Conservation (phyloP, 1,284 basidiomycete genomes). For the Hymenochaete sp. region DNA sequence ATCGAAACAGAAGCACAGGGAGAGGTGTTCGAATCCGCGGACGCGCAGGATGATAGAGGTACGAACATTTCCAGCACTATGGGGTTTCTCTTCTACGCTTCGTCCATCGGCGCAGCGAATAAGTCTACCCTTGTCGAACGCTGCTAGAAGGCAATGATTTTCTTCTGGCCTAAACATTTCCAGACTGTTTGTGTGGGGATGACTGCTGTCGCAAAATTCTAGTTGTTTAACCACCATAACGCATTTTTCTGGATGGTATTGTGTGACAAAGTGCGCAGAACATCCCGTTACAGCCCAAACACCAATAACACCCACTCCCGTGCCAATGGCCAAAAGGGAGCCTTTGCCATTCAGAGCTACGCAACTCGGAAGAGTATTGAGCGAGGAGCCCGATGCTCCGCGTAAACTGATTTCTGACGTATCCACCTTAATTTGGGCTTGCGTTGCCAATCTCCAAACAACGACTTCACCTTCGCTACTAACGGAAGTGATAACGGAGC, state of each 20-base stretch:
- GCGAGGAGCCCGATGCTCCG: conserved; percentile 38
- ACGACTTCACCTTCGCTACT: conserved; percentile 71
- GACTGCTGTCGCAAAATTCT: neutral
- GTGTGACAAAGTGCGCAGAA: conserved; percentile 33
- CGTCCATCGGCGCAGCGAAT: conserved; percentile 37
- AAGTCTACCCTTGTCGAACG: conserved; percentile 48
- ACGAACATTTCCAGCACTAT: neutral
- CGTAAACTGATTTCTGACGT: conserved; percentile 40
- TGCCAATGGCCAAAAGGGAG: conserved; percentile 53
- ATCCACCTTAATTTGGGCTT: conserved; percentile 41
- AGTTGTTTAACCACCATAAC: conserved; percentile 33
- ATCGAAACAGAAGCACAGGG: conserved; percentile 50
- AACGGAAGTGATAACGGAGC: conserved; percentile 56
- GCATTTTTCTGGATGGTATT: conserved; percentile 37
- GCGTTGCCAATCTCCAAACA: conserved; percentile 48
- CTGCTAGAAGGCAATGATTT: conserved; percentile 34
- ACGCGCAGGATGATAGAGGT: conserved; percentile 37
- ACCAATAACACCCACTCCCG: conserved; percentile 49
- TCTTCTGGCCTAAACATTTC: neutral
- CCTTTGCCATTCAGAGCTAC: conserved; percentile 52
- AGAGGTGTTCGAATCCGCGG: conserved; percentile 35
- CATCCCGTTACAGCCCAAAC: conserved; percentile 45
- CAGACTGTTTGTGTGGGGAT: neutral
- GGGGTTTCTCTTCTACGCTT: neutral
- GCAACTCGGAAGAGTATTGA: conserved; percentile 43